Conservation (phyloP, 2,329 filamentous ascomycete species). For the Didymella segeticola region DNA sequence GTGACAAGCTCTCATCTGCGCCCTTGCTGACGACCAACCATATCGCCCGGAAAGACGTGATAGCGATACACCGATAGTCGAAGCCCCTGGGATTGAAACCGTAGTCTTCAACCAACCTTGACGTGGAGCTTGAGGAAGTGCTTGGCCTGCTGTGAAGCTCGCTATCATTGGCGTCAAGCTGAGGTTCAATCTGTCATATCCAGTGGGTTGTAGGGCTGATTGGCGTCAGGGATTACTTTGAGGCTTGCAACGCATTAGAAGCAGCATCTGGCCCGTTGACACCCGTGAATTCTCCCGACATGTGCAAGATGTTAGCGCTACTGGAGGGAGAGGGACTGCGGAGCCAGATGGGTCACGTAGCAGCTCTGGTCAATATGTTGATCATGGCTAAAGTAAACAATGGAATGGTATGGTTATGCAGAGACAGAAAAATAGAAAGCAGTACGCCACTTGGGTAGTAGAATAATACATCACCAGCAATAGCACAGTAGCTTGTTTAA, state of each 20-base stretch:
- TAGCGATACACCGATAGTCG: not conserved
- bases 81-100: not conserved
- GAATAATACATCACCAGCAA: not conserved
- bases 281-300: slow-evolving; percentile 17
- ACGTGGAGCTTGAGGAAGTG: not conserved
- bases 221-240: not conserved
- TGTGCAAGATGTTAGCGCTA: not conserved
- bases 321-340: not conserved
- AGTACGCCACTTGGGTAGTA: no score
- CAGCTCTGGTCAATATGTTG: not conserved
- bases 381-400: no score
- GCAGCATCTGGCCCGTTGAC: slow-evolving; percentile 4
- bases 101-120: not conserved
- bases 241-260: slow-evolving; percentile 6
- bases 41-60: not conserved
- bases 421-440: no score
- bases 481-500: not conserved
- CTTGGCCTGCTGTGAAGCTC: slow-evolving; percentile 1
- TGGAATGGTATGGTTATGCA: no score
- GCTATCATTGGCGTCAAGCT: not conserved
- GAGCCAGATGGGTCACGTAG: not conserved
- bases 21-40: not conserved
- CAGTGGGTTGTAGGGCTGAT: slow-evolving; percentile 2
- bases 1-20: not conserved
- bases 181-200: not conserved